Evolutionary conservation across 2,329 filamentous ascomycete species (phyloP).

Genomic region (Fonsecaea nubica): DNA sequence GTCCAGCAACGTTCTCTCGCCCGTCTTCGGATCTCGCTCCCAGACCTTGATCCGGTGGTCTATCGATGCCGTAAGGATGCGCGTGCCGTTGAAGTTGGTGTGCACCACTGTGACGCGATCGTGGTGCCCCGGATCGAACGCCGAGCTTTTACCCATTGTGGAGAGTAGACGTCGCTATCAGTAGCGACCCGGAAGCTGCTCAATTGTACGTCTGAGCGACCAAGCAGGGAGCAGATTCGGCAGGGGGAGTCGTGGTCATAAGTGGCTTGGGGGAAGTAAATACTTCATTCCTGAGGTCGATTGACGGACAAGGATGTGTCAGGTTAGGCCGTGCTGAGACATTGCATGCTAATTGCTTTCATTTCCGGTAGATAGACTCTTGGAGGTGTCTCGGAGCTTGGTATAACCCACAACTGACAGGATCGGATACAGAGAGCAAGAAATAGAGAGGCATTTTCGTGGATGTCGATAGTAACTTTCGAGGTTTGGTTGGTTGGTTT

Average conservation of each 20-base stretch:
- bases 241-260: neutral
- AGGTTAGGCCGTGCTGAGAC: neutral
- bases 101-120: slow-evolving; percentile 82
- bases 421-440: neutral
- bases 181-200: neutral
- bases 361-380: neutral
- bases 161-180: neutral
- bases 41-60: slow-evolving; percentile 94
- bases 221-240: neutral
- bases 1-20: slow-evolving; percentile 75
- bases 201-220: neutral
- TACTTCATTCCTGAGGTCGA: neutral
- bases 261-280: neutral
- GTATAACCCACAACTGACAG: neutral
- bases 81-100: slow-evolving; percentile 91
- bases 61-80: slow-evolving; percentile 87
- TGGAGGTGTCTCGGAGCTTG: neutral
- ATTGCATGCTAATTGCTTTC: neutral
- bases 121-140: slow-evolving; percentile 55
- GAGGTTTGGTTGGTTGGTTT: neutral
- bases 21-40: slow-evolving; percentile 77
- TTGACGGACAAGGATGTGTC: neutral
- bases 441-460: neutral
- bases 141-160: slow-evolving; percentile 39
- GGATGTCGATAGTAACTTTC: neutral